Base-by-base conservation (phyloP, 2,329 filamentous ascomycete species). In the Graphilbum ipis-grandicollis region DNA sequence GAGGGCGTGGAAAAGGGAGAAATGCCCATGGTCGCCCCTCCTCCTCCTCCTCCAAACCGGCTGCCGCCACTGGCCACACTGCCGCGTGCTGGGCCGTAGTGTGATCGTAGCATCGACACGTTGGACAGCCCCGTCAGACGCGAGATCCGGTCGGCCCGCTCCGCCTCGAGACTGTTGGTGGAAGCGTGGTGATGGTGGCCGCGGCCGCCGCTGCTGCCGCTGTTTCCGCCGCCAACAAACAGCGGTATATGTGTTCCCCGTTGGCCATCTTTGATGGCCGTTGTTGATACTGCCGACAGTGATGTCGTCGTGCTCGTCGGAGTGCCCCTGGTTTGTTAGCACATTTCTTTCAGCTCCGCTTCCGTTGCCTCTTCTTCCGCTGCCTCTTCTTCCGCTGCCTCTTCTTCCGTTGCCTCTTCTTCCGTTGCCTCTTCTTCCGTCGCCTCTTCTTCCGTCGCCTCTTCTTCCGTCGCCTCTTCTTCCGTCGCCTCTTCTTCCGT, bases 251-350 rank as follows among this genome's bases (percentile, higher is more conserved):
- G 36, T 52, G 85, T 75, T 44, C 88, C 88, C 42, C 84, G 81
- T 52, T 94, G 84, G 48, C 88, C 88, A 53, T 96, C 88, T 58
- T 94, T 93, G 66, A 93, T 93, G 36, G 88, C 88, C 12, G 84
- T 90, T 15, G 88, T 94, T 14, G 84, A 93, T 34, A 96, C 70
- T 30, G 85, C 78, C 19, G 84, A 93, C 50, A 96, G 77, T 36
- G 85, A 92, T 12, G 86, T 94, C 4, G 83, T 92, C 30, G 81
- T 79, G 46, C 84, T 93, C 46, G 90, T 94, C 3, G 88, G 88
- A 3, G 88, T 96, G 50, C 88, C 86, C 45, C 84, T 93, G 45
- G 38, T 46, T 35, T 23, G 38, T 33, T 21, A 31, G n/a, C 19
- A n/a, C 31, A 5, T 33, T 21, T 22, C 31, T 33, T n/a, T n/a